Percentiles rank a stretch among this genome's conserved stretches.
phyloP scores from a whole-genome alignment of 208 protist species.

The Acanthamoeba healyi region DNA sequence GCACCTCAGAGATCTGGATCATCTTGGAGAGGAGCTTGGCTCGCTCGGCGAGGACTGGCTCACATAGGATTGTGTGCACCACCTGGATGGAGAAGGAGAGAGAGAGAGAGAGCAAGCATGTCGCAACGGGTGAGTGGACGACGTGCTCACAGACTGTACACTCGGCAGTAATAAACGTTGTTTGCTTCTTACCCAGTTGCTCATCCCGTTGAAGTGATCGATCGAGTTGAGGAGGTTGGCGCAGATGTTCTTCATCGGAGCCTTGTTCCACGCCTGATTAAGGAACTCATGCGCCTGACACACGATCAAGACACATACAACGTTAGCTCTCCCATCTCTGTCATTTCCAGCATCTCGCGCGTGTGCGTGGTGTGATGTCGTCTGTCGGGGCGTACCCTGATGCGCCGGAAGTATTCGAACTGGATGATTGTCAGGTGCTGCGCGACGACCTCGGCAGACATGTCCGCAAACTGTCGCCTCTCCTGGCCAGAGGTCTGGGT shows the following conservation, averaged over 20 bases:
- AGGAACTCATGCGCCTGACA: constrained; percentile 22
- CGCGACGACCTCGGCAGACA: not conserved
- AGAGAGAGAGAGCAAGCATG: not conserved
- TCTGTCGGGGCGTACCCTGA: not conserved
- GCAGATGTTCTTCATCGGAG: constrained; percentile 23
- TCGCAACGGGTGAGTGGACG: no score
- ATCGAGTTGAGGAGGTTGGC: not conserved
- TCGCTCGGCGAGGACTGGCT: not conserved
- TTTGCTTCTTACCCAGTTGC: not conserved
- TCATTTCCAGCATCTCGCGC: no score
- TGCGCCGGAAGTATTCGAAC: constrained; percentile 32
- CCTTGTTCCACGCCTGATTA: constrained; percentile 24
- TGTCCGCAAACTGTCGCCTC: not conserved
- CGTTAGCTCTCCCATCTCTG: no score
- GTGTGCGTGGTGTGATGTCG: no score
- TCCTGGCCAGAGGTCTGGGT: not conserved
- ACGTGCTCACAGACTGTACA: no score
- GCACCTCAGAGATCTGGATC: not conserved
- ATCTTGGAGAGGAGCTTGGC: not conserved
- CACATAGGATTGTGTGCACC: not conserved
- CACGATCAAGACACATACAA: not conserved
- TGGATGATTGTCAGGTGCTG: constrained; percentile 1
- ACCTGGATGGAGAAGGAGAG: not conserved
- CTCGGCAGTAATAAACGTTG: no score
- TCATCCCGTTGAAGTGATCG: constrained; percentile 3